These are phyloP conservation scores for Cytospora chrysosperma DNA, from an alignment of 2,329 filamentous ascomycete genomes.

Conservation along the genomic window DNA sequence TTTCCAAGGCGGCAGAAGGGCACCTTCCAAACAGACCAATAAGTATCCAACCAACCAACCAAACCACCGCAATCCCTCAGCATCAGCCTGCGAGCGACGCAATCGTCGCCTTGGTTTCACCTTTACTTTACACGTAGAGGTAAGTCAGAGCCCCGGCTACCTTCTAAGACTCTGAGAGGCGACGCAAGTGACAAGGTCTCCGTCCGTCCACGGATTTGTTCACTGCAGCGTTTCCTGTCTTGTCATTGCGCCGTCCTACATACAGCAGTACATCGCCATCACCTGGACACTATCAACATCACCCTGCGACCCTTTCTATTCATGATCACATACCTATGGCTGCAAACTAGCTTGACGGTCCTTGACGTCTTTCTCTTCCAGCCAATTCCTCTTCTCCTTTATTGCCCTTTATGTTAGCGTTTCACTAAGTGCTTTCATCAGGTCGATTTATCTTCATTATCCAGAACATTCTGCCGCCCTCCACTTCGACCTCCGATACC, in stretches of 20 bases:
- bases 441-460: conserved; percentile 10
- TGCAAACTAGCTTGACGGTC: background rate
- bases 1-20: background rate
- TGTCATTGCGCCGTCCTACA: background rate
- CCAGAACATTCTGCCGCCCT: conserved; percentile 20
- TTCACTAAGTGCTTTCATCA: conserved; percentile 21
- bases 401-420: conserved; percentile 5
- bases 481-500: conserved; percentile 22
- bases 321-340: conserved; percentile 3
- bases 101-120: background rate
- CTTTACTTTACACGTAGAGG: background rate
- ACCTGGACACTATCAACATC: background rate
- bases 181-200: background rate
- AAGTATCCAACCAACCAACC: background rate
- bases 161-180: background rate
- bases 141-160: background rate
- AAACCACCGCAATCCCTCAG: background rate
- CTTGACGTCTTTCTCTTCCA: background rate
- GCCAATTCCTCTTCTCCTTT: background rate
- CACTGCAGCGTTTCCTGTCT: background rate
- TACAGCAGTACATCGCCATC: background rate
- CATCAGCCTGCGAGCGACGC: background rate
- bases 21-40: background rate
- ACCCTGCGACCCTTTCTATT: conserved; percentile 3
- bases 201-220: background rate